Base-by-base conservation (phyloP, 805 yeast species). In the Cyberlindnera maclurae region DNA sequence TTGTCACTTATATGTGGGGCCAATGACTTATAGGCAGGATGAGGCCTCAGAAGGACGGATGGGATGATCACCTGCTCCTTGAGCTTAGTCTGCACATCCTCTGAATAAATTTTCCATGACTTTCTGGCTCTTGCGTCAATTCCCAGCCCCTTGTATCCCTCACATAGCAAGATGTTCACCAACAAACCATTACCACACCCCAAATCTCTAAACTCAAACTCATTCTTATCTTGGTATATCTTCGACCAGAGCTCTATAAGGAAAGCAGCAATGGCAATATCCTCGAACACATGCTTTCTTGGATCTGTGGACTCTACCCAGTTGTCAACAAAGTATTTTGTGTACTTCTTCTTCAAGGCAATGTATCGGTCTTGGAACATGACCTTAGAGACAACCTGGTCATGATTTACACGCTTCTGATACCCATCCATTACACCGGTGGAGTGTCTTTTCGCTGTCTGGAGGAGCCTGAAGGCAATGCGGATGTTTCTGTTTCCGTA, bases 291-390 rank as follows among this genome's bases (percentile, higher is more conserved):
- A 62, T 90, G 97, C 58, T 90, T 90, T 50, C 81, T 75, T 3
- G 97, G 97, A 60, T 90, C 97, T 3, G 97, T 90, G 24, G 81
- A 78, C 60, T 90, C 97, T n/a, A 71, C 77, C 97, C 97, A 90
- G 46, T 71, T 73, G 30, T 79, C 84, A 11, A 88, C 88, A 35
- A 90, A 63, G 13, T 64, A 60, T 20, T 79, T 75, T 0, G 95
- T 86, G 57, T 89, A 83, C 58, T 80, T 83, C 58, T 82, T 84
- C 60, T 90, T 90, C 52, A 90, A 67, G 15, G 73, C 66, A 20
- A 86, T 79, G 58, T 90, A 90, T 42, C 83, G 64, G 54, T 85
- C 81, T 58, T 90, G 97, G 51, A 90, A 90, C 11, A 76, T 68
- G 17, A 81, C 82, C 52, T 87, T 83, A 32, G 85, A 78, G 1